Evolutionary conservation across 495 filamentous ascomycete species (phyloP).

Genomic region (Parachaetomium inaequale): DNA sequence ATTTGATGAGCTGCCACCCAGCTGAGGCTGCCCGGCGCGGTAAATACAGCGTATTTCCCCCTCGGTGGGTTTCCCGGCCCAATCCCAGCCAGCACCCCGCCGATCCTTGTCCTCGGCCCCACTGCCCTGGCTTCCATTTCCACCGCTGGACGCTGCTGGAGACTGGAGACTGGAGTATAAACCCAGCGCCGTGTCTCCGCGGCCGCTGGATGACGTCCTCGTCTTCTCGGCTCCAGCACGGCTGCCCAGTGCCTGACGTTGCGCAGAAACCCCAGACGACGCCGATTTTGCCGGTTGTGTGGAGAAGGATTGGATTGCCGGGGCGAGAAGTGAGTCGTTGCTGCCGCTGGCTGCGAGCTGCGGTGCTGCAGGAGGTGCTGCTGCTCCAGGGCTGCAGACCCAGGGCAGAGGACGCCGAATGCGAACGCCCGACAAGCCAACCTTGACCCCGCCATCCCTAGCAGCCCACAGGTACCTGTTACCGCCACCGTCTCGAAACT

Average conservation of each 20-base stretch:
- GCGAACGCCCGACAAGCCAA: neutral
- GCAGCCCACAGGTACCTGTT: neutral
- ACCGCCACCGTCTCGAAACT: constrained; percentile 15
- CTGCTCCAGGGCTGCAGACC: neutral
- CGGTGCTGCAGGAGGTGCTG: neutral
- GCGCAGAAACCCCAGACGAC: constrained; percentile 1
- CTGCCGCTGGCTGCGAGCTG: neutral
- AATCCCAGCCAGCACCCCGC: constrained; percentile 4
- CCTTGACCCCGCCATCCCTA: neutral
- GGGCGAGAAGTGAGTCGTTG: neutral
- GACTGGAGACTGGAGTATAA: neutral
- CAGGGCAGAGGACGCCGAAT: neutral
- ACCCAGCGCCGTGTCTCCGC: constrained; percentile 3
- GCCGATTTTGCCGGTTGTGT: neutral
- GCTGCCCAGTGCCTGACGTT: constrained; percentile 12
- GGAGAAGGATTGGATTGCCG: neutral
- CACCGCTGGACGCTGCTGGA: constrained; percentile 1
- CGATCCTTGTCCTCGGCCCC: constrained; percentile 9
- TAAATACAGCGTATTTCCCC: neutral
- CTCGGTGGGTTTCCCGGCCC: neutral
- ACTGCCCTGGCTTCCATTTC: neutral
- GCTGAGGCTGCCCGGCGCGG: neutral
- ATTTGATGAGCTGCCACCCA: constrained; percentile 9
- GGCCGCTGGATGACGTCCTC: constrained; percentile 21
- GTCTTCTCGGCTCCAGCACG: neutral